These are phyloP conservation scores for Globisporangium heterothallicum DNA, from an alignment of 352 stramenopile species.

Conservation along the genomic window DNA sequence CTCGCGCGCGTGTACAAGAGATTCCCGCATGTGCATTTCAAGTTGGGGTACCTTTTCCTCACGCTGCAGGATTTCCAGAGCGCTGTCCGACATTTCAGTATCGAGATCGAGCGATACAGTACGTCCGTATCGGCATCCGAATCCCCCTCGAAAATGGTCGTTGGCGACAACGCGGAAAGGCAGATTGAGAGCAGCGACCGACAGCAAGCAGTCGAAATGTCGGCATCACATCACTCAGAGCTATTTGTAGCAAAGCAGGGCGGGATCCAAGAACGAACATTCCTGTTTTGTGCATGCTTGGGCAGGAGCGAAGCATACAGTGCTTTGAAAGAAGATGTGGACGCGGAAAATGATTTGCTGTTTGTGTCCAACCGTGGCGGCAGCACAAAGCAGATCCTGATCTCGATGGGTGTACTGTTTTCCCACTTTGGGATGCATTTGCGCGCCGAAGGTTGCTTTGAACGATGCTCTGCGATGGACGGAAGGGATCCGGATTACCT, in stretches of 20 bases:
- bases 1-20: slow-evolving; percentile 27
- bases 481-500: slow-evolving; percentile 35
- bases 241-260: neutral
- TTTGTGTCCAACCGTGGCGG: slow-evolving; percentile 38
- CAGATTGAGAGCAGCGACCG: neutral
- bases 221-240: neutral
- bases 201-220: neutral
- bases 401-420: slow-evolving; percentile 52
- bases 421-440: slow-evolving; percentile 47
- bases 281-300: slow-evolving; percentile 36
- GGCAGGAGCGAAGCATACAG: slow-evolving; percentile 34
- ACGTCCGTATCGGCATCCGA: slow-evolving; percentile 10
- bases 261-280: slow-evolving; percentile 21
- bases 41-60: slow-evolving; percentile 44
- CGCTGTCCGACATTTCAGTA: slow-evolving; percentile 31
- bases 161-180: neutral
- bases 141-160: too few species aligned
- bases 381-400: slow-evolving; percentile 15
- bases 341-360: slow-evolving; percentile 30
- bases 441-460: slow-evolving; percentile 41
- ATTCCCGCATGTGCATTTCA: slow-evolving; percentile 52
- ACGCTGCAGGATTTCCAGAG: slow-evolving; percentile 21
- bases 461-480: slow-evolving; percentile 28
- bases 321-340: slow-evolving; percentile 18
- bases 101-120: slow-evolving; percentile 31